Conservation (phyloP, 306 rosid genomes). For the Lathyrus tuberosus region DNA sequence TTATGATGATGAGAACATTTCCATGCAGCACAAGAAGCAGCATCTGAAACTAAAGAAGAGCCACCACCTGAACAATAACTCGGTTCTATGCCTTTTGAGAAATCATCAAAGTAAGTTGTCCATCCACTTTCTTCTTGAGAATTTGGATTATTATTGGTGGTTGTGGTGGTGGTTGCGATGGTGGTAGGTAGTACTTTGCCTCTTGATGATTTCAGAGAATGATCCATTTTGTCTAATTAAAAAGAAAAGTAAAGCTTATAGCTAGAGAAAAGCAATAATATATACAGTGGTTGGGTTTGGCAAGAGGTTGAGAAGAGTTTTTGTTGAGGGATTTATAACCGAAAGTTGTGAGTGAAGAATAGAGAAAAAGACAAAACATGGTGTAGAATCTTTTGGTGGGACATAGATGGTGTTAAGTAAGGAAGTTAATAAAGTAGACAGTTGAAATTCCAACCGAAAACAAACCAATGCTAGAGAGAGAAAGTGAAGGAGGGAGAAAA, state of each 20-base stretch:
- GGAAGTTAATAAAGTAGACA: conserved; percentile 59
- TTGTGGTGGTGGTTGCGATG: conserved; percentile 22
- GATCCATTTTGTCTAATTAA: conserved; percentile 50
- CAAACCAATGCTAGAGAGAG: conserved; percentile 42
- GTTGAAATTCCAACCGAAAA: conserved; percentile 60
- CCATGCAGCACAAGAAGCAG: conserved; percentile 84
- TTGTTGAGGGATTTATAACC: conserved; percentile 46
- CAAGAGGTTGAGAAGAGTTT: conserved; percentile 31
- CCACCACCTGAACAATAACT: conserved; percentile 45
- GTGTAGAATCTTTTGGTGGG: conserved; percentile 64
- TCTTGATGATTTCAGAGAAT: conserved; percentile 55
- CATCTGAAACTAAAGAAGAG: conserved; percentile 86
- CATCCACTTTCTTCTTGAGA: conserved; percentile 80
- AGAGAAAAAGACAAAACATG: conserved; percentile 39
- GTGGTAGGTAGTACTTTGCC: conserved; percentile 36
- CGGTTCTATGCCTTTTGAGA: conserved; percentile 46
- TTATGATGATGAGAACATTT: conserved; percentile 43
- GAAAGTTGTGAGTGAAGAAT: conserved; percentile 45
- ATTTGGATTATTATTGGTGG: conserved; percentile 24
- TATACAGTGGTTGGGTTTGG: conserved; percentile 16
- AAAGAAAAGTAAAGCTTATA: conserved; percentile 17
- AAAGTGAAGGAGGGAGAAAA: conserved; percentile 35
- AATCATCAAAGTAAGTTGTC: conserved; percentile 85
- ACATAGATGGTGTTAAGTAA: conserved; percentile 42
- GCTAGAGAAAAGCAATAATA: background rate